Evolutionary conservation across 2,329 filamentous ascomycete species (phyloP).

Genomic region (Fonsecaea nubica): DNA sequence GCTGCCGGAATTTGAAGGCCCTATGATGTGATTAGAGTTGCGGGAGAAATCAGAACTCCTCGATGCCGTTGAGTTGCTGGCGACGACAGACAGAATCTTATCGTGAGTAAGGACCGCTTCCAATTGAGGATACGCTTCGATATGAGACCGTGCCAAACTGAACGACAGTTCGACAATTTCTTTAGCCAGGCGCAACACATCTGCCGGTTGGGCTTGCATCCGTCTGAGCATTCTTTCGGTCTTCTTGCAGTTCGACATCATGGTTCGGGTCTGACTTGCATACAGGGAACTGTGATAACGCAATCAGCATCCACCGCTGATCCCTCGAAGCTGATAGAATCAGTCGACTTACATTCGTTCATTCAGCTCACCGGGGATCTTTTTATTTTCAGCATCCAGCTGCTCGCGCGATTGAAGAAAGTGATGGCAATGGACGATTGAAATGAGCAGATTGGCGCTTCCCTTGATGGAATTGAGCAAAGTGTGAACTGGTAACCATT

Average conservation of each 20-base stretch:
- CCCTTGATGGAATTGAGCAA: slow-evolving; percentile 11
- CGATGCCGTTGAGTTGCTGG: slow-evolving; percentile 2
- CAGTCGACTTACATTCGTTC: not conserved
- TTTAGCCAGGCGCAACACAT: not conserved
- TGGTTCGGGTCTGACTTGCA: not conserved
- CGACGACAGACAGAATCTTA: not conserved
- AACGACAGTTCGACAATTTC: not conserved
- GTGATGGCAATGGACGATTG: slow-evolving; percentile 1
- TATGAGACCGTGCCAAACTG: not conserved
- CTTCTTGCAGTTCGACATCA: slow-evolving; percentile 4
- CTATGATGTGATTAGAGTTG: not conserved
- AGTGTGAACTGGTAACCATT: slow-evolving; percentile 8
- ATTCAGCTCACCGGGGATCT: not conserved
- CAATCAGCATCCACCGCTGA: not conserved
- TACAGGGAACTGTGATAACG: not conserved
- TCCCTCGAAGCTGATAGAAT: not conserved
- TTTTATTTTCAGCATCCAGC: not conserved
- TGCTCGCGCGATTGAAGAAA: not conserved
- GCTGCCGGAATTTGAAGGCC: not conserved
- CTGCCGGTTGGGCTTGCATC: not conserved
- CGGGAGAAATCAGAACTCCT: not conserved
- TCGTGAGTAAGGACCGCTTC: not conserved
- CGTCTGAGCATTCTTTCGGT: not conserved
- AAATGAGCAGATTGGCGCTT: slow-evolving; percentile 8
- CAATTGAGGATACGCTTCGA: slow-evolving; percentile 3